phyloP scores from a whole-genome alignment of 2,329 filamentous ascomycete species.

The Alternaria gansuensis region DNA sequence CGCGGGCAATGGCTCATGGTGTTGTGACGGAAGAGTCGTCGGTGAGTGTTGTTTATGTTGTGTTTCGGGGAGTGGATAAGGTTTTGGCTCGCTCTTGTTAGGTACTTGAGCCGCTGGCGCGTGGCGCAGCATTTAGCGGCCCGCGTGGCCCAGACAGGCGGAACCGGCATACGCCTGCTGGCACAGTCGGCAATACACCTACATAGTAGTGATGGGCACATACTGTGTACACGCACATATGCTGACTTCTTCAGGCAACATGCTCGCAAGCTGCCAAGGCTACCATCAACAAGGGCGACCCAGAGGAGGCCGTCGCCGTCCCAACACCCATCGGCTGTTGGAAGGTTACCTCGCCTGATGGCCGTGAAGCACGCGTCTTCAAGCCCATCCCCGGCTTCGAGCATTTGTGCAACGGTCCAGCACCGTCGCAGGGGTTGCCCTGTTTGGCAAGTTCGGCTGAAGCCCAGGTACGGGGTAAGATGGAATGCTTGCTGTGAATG shows the following conservation, averaged over 20 bases:
- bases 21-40: background rate
- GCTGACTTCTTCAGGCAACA: conserved; percentile 12
- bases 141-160: conserved; percentile 12
- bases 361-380: conserved; percentile 33
- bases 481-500: background rate
- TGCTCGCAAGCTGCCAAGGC: conserved; percentile 1
- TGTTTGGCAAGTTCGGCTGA: background rate
- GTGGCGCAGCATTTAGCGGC: background rate
- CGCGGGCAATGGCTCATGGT: conserved; percentile 7
- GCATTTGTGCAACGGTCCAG: conserved; percentile 30
- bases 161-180: background rate
- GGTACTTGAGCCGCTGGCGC: background rate
- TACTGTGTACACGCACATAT: background rate
- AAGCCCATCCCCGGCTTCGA: conserved; percentile 39
- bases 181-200: background rate
- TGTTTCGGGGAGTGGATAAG: conserved; percentile 21
- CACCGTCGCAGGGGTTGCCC: background rate
- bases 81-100: conserved; percentile 19
- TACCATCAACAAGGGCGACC: conserved; percentile 7
- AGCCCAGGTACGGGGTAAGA: conserved; percentile 22
- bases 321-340: conserved; percentile 33
- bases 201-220: background rate
- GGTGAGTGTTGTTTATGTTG: conserved; percentile 15
- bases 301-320: conserved; percentile 16
- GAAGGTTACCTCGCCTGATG: conserved; percentile 34